Percentiles rank a stretch among this genome's conserved stretches.
Evolutionary conservation across 108 stramenopile species (phyloP).

Genomic region (Cylindrotheca closterium): DNA sequence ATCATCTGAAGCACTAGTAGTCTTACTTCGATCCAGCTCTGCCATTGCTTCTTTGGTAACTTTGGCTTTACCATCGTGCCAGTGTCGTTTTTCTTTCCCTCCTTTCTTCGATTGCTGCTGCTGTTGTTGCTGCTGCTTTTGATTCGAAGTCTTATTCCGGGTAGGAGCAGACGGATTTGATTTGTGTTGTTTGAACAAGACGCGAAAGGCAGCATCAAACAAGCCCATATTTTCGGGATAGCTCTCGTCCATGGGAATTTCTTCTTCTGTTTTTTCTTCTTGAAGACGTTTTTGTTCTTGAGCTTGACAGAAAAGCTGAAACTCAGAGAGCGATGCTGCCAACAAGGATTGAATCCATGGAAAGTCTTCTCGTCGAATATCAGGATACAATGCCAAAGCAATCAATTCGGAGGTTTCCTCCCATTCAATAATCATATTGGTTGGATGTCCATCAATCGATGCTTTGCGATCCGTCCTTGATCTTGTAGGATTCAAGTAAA

Average conservation of each 20-base stretch:
- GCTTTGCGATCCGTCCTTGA: constrained; percentile 29
- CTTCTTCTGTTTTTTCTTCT: background rate
- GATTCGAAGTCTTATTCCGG: constrained; percentile 3
- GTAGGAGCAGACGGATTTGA: background rate
- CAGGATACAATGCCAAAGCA: constrained; percentile 46
- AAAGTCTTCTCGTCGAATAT: constrained; percentile 35
- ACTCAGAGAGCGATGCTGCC: constrained; percentile 19
- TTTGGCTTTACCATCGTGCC: constrained; percentile 83
- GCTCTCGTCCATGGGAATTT: background rate
- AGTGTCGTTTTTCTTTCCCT: constrained; percentile 77
- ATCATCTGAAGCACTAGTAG: constrained; percentile 7
- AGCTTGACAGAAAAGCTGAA: constrained; percentile 22
- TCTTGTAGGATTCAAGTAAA: constrained; percentile 40
- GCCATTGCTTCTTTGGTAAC: constrained; percentile 76
- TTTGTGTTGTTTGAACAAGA: constrained; percentile 40
- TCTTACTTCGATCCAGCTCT: constrained; percentile 67
- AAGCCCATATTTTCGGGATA: constrained; percentile 14
- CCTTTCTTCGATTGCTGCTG: constrained; percentile 19
- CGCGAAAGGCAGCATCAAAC: constrained; percentile 49
- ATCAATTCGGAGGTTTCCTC: constrained; percentile 36
- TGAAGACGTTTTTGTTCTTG: background rate
- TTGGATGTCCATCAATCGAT: constrained; percentile 4
- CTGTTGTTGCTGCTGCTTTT: constrained; percentile 8
- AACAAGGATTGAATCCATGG: constrained; percentile 46
- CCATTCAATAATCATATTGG: constrained; percentile 32